Evolutionary conservation across 441 rosid genomes (phyloP).

Genomic region (California macrophylla): DNA sequence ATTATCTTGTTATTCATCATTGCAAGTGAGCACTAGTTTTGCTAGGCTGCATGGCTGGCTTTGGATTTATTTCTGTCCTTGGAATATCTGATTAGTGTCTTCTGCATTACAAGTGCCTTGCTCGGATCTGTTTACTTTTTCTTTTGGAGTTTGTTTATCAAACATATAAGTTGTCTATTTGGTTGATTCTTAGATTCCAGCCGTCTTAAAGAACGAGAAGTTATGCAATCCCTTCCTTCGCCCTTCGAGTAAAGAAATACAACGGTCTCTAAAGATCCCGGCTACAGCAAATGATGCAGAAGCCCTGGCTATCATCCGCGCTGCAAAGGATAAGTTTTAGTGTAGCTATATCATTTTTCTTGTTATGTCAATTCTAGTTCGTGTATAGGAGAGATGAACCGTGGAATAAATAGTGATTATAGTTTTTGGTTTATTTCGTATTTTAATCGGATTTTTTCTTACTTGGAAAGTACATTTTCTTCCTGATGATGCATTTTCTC

Average conservation of each 20-base stretch:
- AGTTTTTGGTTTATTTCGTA: too few relatives aligned
- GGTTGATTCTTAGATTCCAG: conserved; percentile 50
- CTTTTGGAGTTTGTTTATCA: not conserved
- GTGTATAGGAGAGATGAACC: not conserved
- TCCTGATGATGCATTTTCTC: too few relatives aligned
- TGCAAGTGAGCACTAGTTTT: too few relatives aligned
- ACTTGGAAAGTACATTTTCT: too few relatives aligned
- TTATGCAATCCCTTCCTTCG: conserved; percentile 92
- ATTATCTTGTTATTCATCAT: too few relatives aligned
- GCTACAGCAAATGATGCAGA: conserved; percentile 52
- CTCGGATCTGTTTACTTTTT: not conserved
- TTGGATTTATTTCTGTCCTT: too few relatives aligned
- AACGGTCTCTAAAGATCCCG: conserved; percentile 47
- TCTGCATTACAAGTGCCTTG: too few relatives aligned
- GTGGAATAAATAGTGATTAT: not conserved
- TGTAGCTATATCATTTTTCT: conserved; percentile 2
- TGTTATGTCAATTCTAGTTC: not conserved
- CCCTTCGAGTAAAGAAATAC: conserved; percentile 54
- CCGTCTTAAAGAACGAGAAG: conserved; percentile 68
- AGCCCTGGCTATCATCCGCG: conserved; percentile 51
- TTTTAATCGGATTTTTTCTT: too few relatives aligned
- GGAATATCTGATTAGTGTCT: too few relatives aligned
- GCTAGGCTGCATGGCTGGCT: too few relatives aligned
- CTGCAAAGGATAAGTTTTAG: conserved; percentile 70
- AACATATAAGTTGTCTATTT: not conserved